phyloP scores from a whole-genome alignment of 371 early-diverging fungal genomes.

The Hamiltosporidium tvaerminnensis region DNA sequence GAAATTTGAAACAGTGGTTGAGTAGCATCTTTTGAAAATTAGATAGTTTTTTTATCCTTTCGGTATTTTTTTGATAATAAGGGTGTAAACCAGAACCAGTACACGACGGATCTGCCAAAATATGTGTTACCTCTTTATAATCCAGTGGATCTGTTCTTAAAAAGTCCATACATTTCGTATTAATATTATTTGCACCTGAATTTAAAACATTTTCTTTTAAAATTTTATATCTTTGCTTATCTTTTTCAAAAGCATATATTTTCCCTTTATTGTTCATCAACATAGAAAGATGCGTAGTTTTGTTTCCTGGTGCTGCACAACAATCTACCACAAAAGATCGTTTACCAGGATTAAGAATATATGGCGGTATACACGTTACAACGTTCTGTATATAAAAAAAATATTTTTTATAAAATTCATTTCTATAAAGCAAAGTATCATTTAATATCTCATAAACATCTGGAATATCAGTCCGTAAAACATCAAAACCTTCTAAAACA shows the following conservation, averaged over 20 bases:
- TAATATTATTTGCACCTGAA: constrained; percentile 66
- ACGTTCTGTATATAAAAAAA: neutral
- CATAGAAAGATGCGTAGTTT: constrained; percentile 71
- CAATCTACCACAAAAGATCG: constrained; percentile 69
- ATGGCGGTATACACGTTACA: constrained; percentile 69
- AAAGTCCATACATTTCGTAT: constrained; percentile 29
- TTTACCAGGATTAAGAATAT: constrained; percentile 61
- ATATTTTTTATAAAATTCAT: neutral
- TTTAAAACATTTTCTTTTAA: constrained; percentile 60
- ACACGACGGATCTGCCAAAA: constrained; percentile 87
- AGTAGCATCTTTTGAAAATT: constrained; percentile 45
- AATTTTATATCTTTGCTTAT: constrained; percentile 61
- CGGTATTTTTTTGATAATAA: constrained; percentile 55
- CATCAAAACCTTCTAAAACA: too few relatives aligned
- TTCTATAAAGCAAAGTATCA: neutral
- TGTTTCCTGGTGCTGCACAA: constrained; percentile 96
- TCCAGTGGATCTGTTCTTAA: constrained; percentile 10
- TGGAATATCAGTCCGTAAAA: neutral
- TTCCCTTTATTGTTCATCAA: constrained; percentile 67
- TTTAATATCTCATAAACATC: neutral
- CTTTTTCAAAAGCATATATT: constrained; percentile 76
- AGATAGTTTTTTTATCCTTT: constrained; percentile 54
- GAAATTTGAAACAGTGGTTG: constrained; percentile 55
- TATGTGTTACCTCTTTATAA: constrained; percentile 60
- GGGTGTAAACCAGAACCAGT: constrained; percentile 68